These are phyloP conservation scores for Cicer yamashitae DNA, from an alignment of 306 rosid genomes.

Conservation along the genomic window DNA sequence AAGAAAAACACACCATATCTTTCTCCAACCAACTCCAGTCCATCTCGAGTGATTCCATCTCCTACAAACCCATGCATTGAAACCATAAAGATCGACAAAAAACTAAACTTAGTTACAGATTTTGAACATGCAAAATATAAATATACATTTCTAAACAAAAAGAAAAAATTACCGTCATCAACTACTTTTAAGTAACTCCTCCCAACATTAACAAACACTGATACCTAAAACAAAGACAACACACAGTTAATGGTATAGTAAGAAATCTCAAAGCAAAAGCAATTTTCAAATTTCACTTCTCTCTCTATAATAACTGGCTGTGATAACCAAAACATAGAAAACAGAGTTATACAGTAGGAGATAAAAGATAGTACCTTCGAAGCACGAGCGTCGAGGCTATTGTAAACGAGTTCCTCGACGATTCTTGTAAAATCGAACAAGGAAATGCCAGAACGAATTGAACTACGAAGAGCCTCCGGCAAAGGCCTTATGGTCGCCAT, in stretches of 20 bases:
- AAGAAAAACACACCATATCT: conserved; percentile 68
- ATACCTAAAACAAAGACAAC: conserved; percentile 58
- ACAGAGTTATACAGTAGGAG: background rate
- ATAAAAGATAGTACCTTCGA: conserved; percentile 54
- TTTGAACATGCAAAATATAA: conserved; percentile 29
- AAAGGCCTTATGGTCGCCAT: conserved; percentile 67
- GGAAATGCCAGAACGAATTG: conserved; percentile 72
- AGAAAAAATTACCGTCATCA: conserved; percentile 64
- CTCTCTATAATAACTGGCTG: background rate
- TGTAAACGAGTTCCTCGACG: conserved; percentile 87
- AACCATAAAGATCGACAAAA: background rate
- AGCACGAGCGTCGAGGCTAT: conserved; percentile 78
- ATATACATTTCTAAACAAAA: conserved; percentile 7
- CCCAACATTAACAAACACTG: conserved; percentile 66
- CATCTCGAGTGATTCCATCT: conserved; percentile 81
- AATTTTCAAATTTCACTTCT: background rate
- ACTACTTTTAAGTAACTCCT: conserved; percentile 73
- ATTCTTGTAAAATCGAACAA: conserved; percentile 70
- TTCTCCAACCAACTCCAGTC: conserved; percentile 79
- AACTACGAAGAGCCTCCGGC: conserved; percentile 64
- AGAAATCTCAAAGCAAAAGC: background rate
- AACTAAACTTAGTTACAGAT: conserved; percentile 6
- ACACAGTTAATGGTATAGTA: conserved; percentile 15
- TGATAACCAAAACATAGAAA: background rate
- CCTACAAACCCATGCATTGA: conserved; percentile 57